Conservation (phyloP, 1,284 basidiomycete genomes). For the Fomitopsis schrenkii region DNA sequence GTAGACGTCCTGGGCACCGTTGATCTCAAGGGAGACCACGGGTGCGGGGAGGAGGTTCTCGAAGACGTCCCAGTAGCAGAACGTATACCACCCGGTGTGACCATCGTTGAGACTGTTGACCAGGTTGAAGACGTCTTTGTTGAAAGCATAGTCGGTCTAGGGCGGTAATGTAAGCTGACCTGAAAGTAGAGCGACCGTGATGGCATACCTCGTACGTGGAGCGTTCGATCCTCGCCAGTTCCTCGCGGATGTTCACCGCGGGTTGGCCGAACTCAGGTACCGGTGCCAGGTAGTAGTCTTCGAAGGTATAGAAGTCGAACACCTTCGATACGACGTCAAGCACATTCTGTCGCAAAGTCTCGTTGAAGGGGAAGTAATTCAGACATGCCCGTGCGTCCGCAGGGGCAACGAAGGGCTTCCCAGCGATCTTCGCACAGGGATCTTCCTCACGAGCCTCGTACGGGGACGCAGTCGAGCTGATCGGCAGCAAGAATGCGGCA, state of each 20-base stretch:
- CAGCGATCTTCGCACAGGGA: constrained; percentile 48
- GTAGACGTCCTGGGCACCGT: constrained; percentile 50
- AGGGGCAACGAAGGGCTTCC: constrained; percentile 43
- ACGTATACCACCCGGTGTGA: constrained; percentile 59
- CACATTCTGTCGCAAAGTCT: constrained; percentile 58
- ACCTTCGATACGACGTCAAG: constrained; percentile 48
- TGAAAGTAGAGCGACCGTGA: neutral
- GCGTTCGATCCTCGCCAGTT: constrained; percentile 43
- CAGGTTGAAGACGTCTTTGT: constrained; percentile 52
- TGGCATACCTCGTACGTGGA: constrained; percentile 42
- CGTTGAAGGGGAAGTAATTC: constrained; percentile 61
- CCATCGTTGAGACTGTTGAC: constrained; percentile 59
- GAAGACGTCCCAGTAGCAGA: constrained; percentile 48
- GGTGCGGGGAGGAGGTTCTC: constrained; percentile 60
- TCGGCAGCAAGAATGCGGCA: constrained; percentile 3
- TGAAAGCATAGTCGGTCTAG: constrained; percentile 55
- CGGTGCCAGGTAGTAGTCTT: constrained; percentile 56
- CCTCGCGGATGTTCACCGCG: constrained; percentile 48
- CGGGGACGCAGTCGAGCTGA: constrained; percentile 7
- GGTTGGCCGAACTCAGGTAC: constrained; percentile 60
- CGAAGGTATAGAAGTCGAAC: constrained; percentile 64
- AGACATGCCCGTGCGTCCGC: constrained; percentile 54
- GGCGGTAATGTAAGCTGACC: neutral
- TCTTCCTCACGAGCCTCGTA: constrained; percentile 25
- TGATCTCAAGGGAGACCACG: constrained; percentile 47